Base-by-base conservation (phyloP, 2,329 filamentous ascomycete genomes). In the Mycosphaerella arachidis region DNA sequence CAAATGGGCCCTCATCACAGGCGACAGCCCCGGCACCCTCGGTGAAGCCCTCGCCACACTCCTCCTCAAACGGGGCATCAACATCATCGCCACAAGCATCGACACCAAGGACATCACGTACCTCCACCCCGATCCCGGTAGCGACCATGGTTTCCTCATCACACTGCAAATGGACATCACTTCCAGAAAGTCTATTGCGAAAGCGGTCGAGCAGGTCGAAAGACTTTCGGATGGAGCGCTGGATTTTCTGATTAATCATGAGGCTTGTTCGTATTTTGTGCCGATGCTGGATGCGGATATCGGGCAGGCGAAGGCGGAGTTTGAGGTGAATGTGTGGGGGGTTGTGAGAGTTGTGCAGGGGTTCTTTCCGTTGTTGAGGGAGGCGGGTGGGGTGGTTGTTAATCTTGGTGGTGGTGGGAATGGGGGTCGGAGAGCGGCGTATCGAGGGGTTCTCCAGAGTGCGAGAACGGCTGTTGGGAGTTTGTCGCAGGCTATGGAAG, bases 271-370 rank as follows among this genome's bases (percentile, higher is more conserved):
- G 1, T 64, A 68, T 20, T 72, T 65, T 51, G 61, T 58, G 6
- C 69, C 68, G 0, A 48, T 74, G 1, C 63, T 67, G 7, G 72
- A 74, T 18, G 61, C 58, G 5, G 67, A 70, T 18, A 59, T 70
- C 1, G 68, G 72, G 1, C 52, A 77, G n/a, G 83, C 79, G 73
- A 81, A 77, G 76, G 67, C 65, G 24, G 75, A 76, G 31, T 80
- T 76, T 68, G 78, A 82, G 40, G 77, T 82, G 56, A 84, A 84
- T 59, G 67, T 84, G 30, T 79, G 77, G 52, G 82, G 82, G 0
- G 70, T 68, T 0, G 63, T 73, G 48, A 59, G 68, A 8, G 60
- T 73, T 1, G 71, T 68, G 3, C 71, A 72, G 48, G 69, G 76
- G 1, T 83, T 85, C 63, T 70, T 85, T n/a, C 79, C 81, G 0